phyloP scores from a whole-genome alignment of 2,329 filamentous ascomycete genomes.

The Microdochium nivale region DNA sequence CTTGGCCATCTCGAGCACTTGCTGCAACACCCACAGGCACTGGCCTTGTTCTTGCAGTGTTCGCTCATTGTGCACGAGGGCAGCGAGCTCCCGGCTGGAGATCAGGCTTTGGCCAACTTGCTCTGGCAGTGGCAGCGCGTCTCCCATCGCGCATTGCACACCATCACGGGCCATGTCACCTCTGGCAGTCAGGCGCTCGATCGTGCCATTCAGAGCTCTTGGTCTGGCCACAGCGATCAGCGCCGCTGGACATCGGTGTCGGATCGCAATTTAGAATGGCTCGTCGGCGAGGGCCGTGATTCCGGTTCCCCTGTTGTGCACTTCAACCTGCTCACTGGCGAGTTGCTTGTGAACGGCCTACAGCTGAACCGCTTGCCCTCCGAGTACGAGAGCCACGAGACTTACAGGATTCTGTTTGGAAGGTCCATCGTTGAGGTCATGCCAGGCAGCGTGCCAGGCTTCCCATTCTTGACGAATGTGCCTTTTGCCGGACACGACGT shows the following conservation, averaged over 20 bases:
- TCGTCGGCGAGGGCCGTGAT: constrained; percentile 13
- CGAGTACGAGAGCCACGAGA: constrained; percentile 28
- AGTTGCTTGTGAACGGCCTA: constrained; percentile 41
- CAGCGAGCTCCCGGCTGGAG: constrained; percentile 1
- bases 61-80: constrained; percentile 27
- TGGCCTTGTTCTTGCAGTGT: constrained; percentile 26
- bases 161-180: constrained; percentile 9
- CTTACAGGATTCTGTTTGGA: constrained; percentile 36
- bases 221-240: constrained; percentile 13
- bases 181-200: constrained; percentile 11
- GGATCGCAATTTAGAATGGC: constrained; percentile 6
- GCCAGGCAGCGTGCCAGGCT: constrained; percentile 24
- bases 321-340: constrained; percentile 41
- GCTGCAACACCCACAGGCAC: constrained; percentile 13
- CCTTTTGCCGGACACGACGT: constrained; percentile 20
- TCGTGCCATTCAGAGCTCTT: constrained; percentile 14
- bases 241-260: background rate
- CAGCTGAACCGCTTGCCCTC: constrained; percentile 37
- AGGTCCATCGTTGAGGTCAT: constrained; percentile 30
- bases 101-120: background rate
- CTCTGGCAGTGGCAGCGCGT: background rate
- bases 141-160: background rate
- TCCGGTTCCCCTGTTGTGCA: constrained; percentile 17
- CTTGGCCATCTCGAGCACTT: constrained; percentile 13
- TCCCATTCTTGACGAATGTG: constrained; percentile 30